phyloP scores from a whole-genome alignment of 148 eudicot species.

The Rhododendron simsii region DNA sequence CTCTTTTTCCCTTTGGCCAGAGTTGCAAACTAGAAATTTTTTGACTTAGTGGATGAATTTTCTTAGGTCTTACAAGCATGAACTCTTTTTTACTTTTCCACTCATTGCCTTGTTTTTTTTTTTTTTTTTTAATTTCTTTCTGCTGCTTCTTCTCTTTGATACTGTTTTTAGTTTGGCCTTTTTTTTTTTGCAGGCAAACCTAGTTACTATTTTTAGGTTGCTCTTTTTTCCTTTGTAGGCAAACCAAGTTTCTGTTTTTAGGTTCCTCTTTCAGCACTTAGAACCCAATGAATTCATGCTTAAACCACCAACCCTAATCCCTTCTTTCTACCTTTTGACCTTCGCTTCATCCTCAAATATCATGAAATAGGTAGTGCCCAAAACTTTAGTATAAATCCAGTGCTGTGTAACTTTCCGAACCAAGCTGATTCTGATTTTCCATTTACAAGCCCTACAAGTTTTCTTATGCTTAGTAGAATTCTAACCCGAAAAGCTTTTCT shows the following conservation, averaged over 20 bases:
- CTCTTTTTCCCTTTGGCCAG: neutral
- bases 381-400: neutral
- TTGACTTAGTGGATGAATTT: neutral
- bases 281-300: neutral
- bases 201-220: neutral
- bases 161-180: too few species aligned
- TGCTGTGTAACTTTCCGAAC: neutral
- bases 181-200: neutral
- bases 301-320: neutral
- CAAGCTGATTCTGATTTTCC: neutral
- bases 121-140: neutral
- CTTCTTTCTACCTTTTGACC: neutral
- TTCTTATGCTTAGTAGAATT: neutral
- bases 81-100: neutral
- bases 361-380: neutral
- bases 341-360: neutral
- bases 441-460: neutral
- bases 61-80: neutral
- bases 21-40: neutral
- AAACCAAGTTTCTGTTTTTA: neutral
- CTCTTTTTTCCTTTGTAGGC: neutral
- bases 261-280: neutral
- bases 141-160: neutral
- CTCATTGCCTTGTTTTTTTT: neutral
- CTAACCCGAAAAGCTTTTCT: neutral